Percentiles rank a stretch among this genome's conserved stretches.
phyloP scores from a whole-genome alignment of 371 early-diverging fungal genomes.

The Haplosporangium sp. region DNA sequence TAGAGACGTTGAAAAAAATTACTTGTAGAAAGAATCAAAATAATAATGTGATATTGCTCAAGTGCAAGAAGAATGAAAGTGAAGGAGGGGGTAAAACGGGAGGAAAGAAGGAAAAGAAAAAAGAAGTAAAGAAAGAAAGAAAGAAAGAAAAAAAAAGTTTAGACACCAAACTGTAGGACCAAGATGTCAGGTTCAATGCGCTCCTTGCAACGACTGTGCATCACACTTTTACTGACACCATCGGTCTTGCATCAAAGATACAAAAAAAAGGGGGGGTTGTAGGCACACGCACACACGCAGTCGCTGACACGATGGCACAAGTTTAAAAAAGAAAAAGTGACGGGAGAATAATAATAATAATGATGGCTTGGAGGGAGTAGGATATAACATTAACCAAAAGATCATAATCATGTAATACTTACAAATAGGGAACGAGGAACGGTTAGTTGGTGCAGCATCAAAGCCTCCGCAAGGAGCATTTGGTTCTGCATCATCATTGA shows the following conservation, averaged over 20 bases:
- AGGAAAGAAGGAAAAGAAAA: no score
- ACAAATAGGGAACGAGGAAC: constrained; percentile 61
- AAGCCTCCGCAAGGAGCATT: constrained; percentile 67
- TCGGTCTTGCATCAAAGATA: constrained; percentile 1
- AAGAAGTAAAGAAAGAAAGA: no score
- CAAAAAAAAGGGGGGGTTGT: constrained; percentile 20
- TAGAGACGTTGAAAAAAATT: not conserved
- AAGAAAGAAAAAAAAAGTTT: no score
- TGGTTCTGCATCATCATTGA: constrained; percentile 60
- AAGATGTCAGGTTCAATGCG: not conserved
- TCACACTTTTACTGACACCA: constrained; percentile 11
- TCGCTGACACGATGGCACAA: constrained; percentile 15
- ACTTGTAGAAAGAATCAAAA: constrained; percentile 1
- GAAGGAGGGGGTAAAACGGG: no score
- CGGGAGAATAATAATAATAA: no score
- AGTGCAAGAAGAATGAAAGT: not conserved
- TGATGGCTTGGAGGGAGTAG: no score
- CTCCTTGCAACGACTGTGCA: constrained; percentile 16
- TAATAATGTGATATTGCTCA: not conserved
- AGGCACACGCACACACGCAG: no score
- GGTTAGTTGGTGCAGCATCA: constrained; percentile 44
- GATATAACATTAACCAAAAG: no score
- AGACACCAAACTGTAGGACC: not conserved
- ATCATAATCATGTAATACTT: constrained; percentile 1
- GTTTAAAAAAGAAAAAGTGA: not conserved